Base-by-base conservation (phyloP, 768 basidiomycete genomes). In the Mycena venus region DNA sequence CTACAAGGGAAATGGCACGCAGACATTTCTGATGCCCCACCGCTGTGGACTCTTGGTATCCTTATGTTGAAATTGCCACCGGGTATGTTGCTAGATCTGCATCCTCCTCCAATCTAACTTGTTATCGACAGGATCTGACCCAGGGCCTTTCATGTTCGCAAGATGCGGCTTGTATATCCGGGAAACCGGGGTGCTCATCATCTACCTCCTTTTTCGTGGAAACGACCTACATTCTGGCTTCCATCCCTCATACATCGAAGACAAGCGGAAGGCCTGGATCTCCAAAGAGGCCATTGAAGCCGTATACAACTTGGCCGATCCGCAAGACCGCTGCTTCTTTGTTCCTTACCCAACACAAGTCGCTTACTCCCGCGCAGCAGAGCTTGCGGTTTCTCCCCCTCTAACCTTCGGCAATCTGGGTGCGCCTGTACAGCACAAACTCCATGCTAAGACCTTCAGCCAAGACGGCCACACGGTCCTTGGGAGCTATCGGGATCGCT, bases 201-300 rank as follows among this genome's bases (percentile, higher is more conserved):
- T 68, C 4, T 68, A 68, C 27, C 67, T 68, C n/a, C 2, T 68
- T 19, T 68, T 68, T 42, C 56, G 58, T 15, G 67, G 67, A 0
- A 68, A 68, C 12, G 67, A 68, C 19, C 44, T 59, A 11, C 67
- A 68, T 32, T 59, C 67, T 2, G 67, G 67, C 9, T 68, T 32
- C 31, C 15, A 38, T 10, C 67, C 67, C 4, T 14, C 56, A 5
- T 68, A 59, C n/a, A 4, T 10, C 23, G 36, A 58, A 0, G 12
- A 29, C 10, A 12, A 5, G 0, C 21, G 9, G 2, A 1, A 68
- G 11, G 56, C 23, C 2, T 68, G 67, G 67, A 32, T 44, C 32
- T 38, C 44, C n/a, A 14, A n/a, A 9, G 67, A 59, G 4, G 67
- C 67, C 4, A 6, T 68, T 17, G 14, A 3, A 2, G 27, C 56